Percentiles rank a stretch among this genome's conserved stretches.
Conservation (phyloP, 768 basidiomycete species). For the Podaxis carcinomalis region DNA sequence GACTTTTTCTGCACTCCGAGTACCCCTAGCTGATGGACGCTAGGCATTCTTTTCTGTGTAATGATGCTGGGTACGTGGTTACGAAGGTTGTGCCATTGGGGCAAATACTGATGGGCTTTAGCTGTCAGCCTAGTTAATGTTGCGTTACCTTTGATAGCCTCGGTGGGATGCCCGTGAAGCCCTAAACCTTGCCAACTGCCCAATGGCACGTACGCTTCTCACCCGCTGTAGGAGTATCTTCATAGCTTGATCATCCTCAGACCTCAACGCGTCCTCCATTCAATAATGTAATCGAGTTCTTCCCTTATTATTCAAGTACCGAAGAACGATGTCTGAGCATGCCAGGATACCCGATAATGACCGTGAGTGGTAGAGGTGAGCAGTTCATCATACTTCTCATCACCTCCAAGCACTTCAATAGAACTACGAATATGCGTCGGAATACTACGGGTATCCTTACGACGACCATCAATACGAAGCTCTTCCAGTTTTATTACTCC, state of each 20-base stretch:
- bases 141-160: background rate
- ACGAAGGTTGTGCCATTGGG: background rate
- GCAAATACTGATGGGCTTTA: background rate
- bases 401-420: background rate
- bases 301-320: background rate
- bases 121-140: background rate
- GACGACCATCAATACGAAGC: background rate
- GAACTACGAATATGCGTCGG: background rate
- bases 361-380: background rate
- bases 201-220: background rate
- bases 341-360: background rate
- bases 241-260: background rate
- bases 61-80: background rate
- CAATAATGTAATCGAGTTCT: conserved; percentile 3
- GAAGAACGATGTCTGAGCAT: background rate
- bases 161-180: background rate
- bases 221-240: background rate
- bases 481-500: background rate
- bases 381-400: background rate
- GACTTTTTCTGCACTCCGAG: background rate
- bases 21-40: background rate
- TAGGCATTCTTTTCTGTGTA: background rate
- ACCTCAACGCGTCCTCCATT: conserved; percentile 3
- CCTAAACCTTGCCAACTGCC: background rate
- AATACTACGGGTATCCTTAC: background rate